These are phyloP conservation scores for Fusarium mundagurra DNA, from an alignment of 2,329 filamentous ascomycete genomes.

Conservation along the genomic window DNA sequence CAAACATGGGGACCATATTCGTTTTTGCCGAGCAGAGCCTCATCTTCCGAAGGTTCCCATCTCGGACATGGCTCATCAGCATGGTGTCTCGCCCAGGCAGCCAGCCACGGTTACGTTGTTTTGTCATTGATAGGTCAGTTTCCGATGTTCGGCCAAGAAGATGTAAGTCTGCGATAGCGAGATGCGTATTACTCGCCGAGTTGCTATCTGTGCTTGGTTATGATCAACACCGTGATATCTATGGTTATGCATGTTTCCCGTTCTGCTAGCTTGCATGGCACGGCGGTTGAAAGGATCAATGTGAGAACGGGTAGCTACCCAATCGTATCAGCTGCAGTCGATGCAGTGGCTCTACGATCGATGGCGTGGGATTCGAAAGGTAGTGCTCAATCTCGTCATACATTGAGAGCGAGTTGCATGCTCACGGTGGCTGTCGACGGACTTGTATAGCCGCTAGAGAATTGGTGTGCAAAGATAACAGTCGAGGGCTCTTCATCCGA, in stretches of 20 bases:
- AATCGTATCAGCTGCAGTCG: constrained; percentile 5
- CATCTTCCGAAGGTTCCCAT: constrained; percentile 24
- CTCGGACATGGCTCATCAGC: background rate
- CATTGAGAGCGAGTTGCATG: background rate
- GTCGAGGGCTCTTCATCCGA: background rate
- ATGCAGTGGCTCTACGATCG: constrained; percentile 8
- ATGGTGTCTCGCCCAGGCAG: background rate
- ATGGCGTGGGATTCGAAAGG: constrained; percentile 7
- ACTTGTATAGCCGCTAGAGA: background rate
- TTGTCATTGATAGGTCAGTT: constrained; percentile 1
- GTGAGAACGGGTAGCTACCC: constrained; percentile 7
- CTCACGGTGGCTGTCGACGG: background rate
- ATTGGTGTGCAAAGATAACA: background rate
- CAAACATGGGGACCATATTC: constrained; percentile 1
- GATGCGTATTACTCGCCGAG: constrained; percentile 6
- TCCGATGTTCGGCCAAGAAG: background rate
- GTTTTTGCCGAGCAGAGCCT: constrained; percentile 29
- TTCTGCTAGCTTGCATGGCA: constrained; percentile 17
- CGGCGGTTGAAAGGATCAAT: constrained; percentile 6
- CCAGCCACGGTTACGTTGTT: constrained; percentile 2
- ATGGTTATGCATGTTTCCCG: constrained; percentile 1
- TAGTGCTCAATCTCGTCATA: background rate
- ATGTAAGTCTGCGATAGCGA: background rate
- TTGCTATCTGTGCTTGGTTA: constrained; percentile 1
- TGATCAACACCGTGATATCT: constrained; percentile 2